Evolutionary conservation across 148 eudicot genomes (phyloP), one percentile per base, ranked within the genome.

Genomic region (Chenopodium suecicum): DNA sequence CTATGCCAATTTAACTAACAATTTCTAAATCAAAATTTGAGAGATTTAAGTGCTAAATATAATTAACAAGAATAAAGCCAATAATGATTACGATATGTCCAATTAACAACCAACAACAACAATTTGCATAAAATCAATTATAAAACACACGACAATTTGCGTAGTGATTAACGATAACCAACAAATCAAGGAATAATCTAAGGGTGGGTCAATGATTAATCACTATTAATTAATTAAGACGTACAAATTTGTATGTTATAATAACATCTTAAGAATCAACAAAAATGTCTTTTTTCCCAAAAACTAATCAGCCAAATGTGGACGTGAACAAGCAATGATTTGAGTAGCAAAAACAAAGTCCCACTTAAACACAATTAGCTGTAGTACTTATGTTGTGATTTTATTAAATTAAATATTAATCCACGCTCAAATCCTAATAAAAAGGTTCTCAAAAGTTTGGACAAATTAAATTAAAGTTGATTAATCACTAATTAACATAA

Each of bases 101-200:
- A 74, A 81, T 64, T 74, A 81, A 81, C 83, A 81, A 81, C 83
- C 64, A 74, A 81, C 83, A 81, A 1, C 41, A 46, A 73, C 70
- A 69, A 78, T 65, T 23, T 1, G 10, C 56, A 73, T 46, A 73
- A 32, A 58, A 3, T 60, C 76, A 73, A 17, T 22, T 8, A 8
- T 7, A 64, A 23, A 64, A n/a, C 68, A n/a, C 68, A 64, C 10
- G n/a, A 22, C 74, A 71, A 41, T 37, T 37, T 62, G 68, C 71
- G 65, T 19, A 46, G 80, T 76, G 73, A 20, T 65, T 37, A 52
- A 3, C 11, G 12, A 52, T 10, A 52, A 66, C 48, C 31, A 73
- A 72, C 41, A 63, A 72, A 80, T 73, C 31, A 73, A 11, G 56
- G 82, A 80, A 80, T 73, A 73, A 73, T 63, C 70, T 14, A n/a